Base-by-base conservation (phyloP, 805 yeast genomes). In the Komagataella pastoris region DNA sequence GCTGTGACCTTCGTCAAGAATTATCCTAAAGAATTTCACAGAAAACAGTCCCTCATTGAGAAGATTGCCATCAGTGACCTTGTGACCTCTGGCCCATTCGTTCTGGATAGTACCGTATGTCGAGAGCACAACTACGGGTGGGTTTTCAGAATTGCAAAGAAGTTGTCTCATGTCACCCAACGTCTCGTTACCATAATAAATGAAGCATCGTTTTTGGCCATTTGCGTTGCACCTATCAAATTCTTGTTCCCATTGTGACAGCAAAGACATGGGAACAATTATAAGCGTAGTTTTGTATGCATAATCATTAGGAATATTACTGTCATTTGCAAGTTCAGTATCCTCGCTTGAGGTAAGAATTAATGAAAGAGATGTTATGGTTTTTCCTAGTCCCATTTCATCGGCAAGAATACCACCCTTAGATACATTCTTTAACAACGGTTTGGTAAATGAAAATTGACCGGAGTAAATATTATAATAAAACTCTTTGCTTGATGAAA, bases 331-430 rank as follows among this genome's bases (percentile, higher is more conserved):
- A n/a, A 59, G 59, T 1, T 57, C 54, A 12, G 61, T 52, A 59
- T 85, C 90, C 48, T 58, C 63, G 0, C 88, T 86, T 7, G 75
- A 81, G 0, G 87, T 74, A 52, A 84, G 79, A 10, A 90, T 72
- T 49, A 91, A 66, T 0, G 97, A 76, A 50, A 88, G 65, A 0
- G 95, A 80, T 1, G 96, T 85, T 21, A 90, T 85, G 0, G 98
- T 90, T 62, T 90, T 90, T 47, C 98, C 98, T 7, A 90, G 71
- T 0, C 98, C 98, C 98, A 90, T 90, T 64, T 90, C 98, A 68
- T 90, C 98, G 0, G 97, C 96, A 14, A 90, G 68, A 18, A 90
- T 85, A 2, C 98, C 98, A 44, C 98, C 97, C 49, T 73, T 72
- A 49, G 83, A 74, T 17, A 75, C 60, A 1, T 82, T 72, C 53